Evolutionary conservation across 768 basidiomycete species (phyloP).

Genomic region (Collybia nuda): DNA sequence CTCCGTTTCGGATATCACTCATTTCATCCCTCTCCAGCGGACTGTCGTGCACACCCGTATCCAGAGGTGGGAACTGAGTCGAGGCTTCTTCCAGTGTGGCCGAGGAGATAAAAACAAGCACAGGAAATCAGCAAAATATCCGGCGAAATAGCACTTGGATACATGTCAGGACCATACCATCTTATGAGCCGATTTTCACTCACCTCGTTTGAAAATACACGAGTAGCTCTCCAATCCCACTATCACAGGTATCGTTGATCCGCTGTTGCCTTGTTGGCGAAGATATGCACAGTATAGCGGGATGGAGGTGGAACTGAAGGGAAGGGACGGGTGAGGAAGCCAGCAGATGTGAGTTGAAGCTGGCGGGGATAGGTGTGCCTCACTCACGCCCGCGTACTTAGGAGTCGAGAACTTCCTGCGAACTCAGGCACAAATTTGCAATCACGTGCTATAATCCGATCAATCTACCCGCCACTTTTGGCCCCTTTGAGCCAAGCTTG

Average conservation of each 20-base stretch:
- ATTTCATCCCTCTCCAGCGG: constrained; percentile 34
- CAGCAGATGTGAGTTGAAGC: not conserved
- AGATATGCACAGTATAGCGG: too few relatives aligned
- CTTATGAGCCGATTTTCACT: not conserved
- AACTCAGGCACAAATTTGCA: constrained; percentile 12
- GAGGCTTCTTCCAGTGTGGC: constrained; percentile 25
- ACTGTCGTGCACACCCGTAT: constrained; percentile 16
- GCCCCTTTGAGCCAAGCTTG: too few relatives aligned
- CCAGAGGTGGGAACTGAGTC: constrained; percentile 21
- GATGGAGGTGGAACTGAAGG: not conserved
- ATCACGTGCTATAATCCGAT: constrained; percentile 5
- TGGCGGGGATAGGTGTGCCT: constrained; percentile 14
- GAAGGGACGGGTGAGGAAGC: not conserved
- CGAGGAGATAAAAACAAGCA: not conserved
- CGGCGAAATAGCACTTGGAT: not conserved
- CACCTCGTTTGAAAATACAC: too few relatives aligned
- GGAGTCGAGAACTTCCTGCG: not conserved
- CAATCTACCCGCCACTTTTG: too few relatives aligned
- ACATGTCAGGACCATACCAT: not conserved
- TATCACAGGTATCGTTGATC: too few relatives aligned
- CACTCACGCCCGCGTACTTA: constrained; percentile 12
- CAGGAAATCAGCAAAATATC: not conserved
- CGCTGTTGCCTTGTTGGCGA: too few relatives aligned
- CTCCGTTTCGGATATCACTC: constrained; percentile 27
- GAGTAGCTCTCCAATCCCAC: too few relatives aligned